Base-by-base conservation (phyloP, 768 basidiomycete genomes). In the Amanita molliuscula region DNA sequence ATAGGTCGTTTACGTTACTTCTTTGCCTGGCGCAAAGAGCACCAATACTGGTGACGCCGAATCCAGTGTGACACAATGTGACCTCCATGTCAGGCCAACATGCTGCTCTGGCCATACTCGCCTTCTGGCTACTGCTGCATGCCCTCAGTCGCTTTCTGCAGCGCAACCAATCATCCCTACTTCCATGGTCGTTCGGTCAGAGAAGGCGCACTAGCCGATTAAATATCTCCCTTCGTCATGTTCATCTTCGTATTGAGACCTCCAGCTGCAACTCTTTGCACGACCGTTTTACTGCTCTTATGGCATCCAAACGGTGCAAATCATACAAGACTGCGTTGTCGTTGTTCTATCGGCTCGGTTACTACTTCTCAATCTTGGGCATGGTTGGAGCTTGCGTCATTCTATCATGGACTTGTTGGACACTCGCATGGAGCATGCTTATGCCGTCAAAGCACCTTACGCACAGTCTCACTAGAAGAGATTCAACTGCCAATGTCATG, bases 301-400 rank as follows among this genome's bases (percentile, higher is more conserved):
- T 82, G n/a, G 58, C 66, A 4, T 56, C 58, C 21, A 58, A 60
- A n/a, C 56, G 55, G 4, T 65, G 62, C 41, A 47, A 55, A 33
- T 53, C 55, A 23, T 49, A 66, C 34, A 61, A 59, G 44, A 47
- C 55, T 3, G 48, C 54, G 1, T 55, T 80, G 8, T 54, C 58
- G 37, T 26, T 51, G 4, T 56, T 76, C 40, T 87, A 86, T 61
- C 69, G 77, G 54, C 23, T 73, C 0, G 84, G 84, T 5, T 68
- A 63, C 40, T 34, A 71, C 26, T 41, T 72, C 31, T 72, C 72
- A 2, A 56, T 70, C 3, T 38, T 76, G 6, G 81, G 82, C 20
- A 77, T 79, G 73, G 6, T 72, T 0, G 58, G 61, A 11, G 71
- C 67, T 0, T 50, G 80, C 13, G 56, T 55, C 25, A 42, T 77